Base-by-base conservation (phyloP, 1,139 yeast species). In the Lipomyces yarrowii region DNA sequence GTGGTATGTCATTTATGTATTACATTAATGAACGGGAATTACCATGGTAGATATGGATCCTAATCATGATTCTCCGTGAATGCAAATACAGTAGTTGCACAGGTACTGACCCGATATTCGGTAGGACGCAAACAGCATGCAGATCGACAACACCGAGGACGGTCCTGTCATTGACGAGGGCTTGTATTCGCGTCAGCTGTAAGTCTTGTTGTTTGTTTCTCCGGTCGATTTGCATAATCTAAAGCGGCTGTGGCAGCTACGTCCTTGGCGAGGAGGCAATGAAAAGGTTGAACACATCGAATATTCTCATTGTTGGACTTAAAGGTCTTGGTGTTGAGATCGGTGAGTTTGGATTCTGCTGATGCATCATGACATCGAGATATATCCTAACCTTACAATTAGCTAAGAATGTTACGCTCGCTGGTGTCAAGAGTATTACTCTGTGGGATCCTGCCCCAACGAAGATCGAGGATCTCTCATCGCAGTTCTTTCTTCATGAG, bases 231-330 rank as follows among this genome's bases (percentile, higher is more conserved):
- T 42, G 48, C 21, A 42, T 18, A 7, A 4, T 26, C 52, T 23
- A 11, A 42, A 26, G 15, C 11, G 15, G 26, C 26, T 11, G 18
- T 2, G 3, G 4, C 35, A 71, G 71, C 26, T 91, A 92, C 73
- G 98, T 92, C 65, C 80, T 92, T 73, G 98, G 98, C 67, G 90
- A 91, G 75, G 99, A 94, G 73, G 99, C 99, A 64, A 94, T 94
- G 99, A 83, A 93, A 74, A 90, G 91, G 78, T 91, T 94, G 98
- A 97, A 94, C 75, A 84, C 86, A 71, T 92, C 98, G 57, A 91
- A 90, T 74, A 97, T 94, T 23, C 84, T 94, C 62, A 83, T 94
- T 64, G 86, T 93, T 70, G 99, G 99, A 2, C 81, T 93, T 70
- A 88, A 87, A 75, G 99, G 99, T 52, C 82, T 94, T 60, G 99